Evolutionary conservation across 1,284 basidiomycete species (phyloP).

Genomic region (Irpex lacteus): DNA sequence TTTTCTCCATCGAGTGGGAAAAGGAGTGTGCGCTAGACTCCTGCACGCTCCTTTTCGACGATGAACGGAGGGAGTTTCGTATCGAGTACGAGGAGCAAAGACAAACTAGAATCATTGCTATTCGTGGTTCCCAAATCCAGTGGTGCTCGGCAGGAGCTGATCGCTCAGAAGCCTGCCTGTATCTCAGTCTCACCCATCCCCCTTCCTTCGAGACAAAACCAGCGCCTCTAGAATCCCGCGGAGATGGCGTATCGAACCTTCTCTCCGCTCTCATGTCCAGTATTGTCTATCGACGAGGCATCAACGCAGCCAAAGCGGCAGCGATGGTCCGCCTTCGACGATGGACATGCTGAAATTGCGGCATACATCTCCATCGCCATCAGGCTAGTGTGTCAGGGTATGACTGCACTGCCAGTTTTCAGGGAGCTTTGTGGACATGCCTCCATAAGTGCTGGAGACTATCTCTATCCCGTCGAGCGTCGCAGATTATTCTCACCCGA

Average conservation of each 20-base stretch:
- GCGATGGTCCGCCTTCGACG: constrained; percentile 24
- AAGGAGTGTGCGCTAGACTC: constrained; percentile 17
- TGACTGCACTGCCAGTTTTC: constrained; percentile 37
- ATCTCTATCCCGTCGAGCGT: constrained; percentile 36
- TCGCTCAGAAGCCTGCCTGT: constrained; percentile 32
- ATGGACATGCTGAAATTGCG: constrained; percentile 27
- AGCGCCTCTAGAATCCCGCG: constrained; percentile 19
- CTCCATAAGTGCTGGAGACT: constrained; percentile 31
- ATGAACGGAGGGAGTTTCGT: constrained; percentile 46
- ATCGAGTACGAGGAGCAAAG: constrained; percentile 28
- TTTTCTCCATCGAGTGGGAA: constrained; percentile 60
- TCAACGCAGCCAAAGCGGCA: constrained; percentile 14
- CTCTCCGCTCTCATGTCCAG: constrained; percentile 18
- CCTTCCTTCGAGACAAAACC: constrained; percentile 42
- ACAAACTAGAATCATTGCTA: constrained; percentile 35
- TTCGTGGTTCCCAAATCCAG: constrained; percentile 44
- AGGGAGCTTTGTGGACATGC: constrained; percentile 34
- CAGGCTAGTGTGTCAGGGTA: constrained; percentile 42
- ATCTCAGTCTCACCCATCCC: constrained; percentile 40
- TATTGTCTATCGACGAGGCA: not conserved
- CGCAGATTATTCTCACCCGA: constrained; percentile 41
- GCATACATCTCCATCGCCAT: constrained; percentile 48
- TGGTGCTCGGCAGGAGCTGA: constrained; percentile 33
- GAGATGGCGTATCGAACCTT: not conserved
- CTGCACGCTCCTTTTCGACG: constrained; percentile 35